Evolutionary conservation across 2,329 filamentous ascomycete species (phyloP).

Genomic region (Rutstroemia sydowiana): DNA sequence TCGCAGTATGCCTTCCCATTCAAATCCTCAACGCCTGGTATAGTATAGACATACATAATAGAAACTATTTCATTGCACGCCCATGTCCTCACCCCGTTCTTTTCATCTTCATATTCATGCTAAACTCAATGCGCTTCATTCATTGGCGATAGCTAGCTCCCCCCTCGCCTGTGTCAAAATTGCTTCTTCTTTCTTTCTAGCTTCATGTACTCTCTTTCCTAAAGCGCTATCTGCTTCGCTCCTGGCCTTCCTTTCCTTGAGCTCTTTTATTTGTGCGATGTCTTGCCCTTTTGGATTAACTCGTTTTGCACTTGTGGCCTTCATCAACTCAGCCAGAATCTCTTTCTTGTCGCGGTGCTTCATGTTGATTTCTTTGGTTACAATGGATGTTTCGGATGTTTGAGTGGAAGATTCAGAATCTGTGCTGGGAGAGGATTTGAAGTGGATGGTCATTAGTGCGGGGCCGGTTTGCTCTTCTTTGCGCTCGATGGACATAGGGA

Average conservation of each 20-base stretch:
- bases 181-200: slow-evolving; percentile 55
- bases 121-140: too few relatives aligned
- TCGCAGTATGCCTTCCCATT: not conserved
- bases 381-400: slow-evolving; percentile 29
- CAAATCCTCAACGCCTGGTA: slow-evolving; percentile 16
- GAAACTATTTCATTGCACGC: slow-evolving; percentile 3
- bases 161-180: slow-evolving; percentile 47
- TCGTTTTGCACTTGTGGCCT: slow-evolving; percentile 51
- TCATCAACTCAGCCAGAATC: slow-evolving; percentile 57
- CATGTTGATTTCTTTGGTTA: slow-evolving; percentile 49
- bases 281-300: slow-evolving; percentile 55
- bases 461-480: slow-evolving; percentile 47
- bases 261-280: slow-evolving; percentile 45
- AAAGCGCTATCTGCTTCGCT: slow-evolving; percentile 48
- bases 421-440: slow-evolving; percentile 33
- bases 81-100: not conserved
- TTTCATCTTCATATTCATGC: not conserved
- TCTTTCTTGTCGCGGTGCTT: slow-evolving; percentile 51
- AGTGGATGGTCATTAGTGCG: slow-evolving; percentile 60
- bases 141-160: slow-evolving; percentile 6
- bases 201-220: slow-evolving; percentile 44
- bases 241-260: slow-evolving; percentile 47
- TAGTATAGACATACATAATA: slow-evolving; percentile 11
- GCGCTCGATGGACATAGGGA: slow-evolving; percentile 77
- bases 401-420: slow-evolving; percentile 21